Base-by-base conservation (phyloP, 495 filamentous ascomycete species). In the Eremomyces bilateralis region DNA sequence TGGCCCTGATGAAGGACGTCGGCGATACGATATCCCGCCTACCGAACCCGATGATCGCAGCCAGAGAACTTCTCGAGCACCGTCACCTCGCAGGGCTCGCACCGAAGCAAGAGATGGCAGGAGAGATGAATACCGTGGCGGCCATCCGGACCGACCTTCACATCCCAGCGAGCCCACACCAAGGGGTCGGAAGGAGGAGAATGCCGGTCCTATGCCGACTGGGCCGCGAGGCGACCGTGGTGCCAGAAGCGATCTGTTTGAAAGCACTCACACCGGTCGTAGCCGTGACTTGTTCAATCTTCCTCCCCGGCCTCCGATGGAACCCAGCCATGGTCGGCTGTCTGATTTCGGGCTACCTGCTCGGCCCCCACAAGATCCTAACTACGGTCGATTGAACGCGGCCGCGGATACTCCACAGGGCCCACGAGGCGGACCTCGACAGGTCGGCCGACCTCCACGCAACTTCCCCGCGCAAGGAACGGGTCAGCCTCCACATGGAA, bases 381-480 rank as follows among this genome's bases (percentile, higher is more conserved):
- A 49, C 19, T 56, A 56, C 37, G 57, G 57, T 11, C 47, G 57
- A 27, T 49, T 60, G 8, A 58, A 56, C 39, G 51, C 63, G 4
- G 61, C 65, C 30, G 53, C 54, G n/a, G 71, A 72, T 29, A 67
- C 73, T 29, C 80, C 81, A 1, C 73, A 70, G 17, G 82, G 79
- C 1, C 82, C 81, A 1, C 61, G 76, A 28, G 63, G 65, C 21
- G 46, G 58, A 29, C 58, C 6, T 32, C 10, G 51, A 47, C 36
- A 41, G 12, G 32, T 52, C 15, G 45, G 41, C 4, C 53, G 57
- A 11, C 43, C 52, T 35, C 51, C 51, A 30, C 54, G 58, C 17
- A 53, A 52, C 39, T 49, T 42, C 17, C 42, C 47, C 20, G 49
- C 45, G 28, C 20, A 42, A 33, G 24, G 21, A 35, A 5, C 41